Evolutionary conservation across 1,284 basidiomycete genomes (phyloP), one percentile per base, ranked within the genome.

Genomic region (Ganoderma lucidum): DNA sequence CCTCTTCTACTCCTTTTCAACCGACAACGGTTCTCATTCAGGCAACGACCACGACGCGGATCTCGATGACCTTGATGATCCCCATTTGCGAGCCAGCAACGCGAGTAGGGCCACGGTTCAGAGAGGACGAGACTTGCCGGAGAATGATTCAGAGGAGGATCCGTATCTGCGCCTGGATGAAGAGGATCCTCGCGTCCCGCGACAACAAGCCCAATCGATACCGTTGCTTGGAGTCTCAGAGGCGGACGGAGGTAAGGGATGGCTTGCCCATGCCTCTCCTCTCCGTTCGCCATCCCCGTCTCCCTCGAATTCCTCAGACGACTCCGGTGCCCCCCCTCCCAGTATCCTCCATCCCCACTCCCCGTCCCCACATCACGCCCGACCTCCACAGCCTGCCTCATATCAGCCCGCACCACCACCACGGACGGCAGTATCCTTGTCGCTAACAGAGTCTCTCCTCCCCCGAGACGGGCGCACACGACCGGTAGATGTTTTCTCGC

Each of bases 1-100:
- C 68, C 86, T 93, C 78, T 93, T 93, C 84, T 93, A 91, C 84
- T 93, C 92, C 19, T 93, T 93, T 79, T 90, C 90, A 60, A 92
- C 90, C 74, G 90, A 92, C 80, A 85, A 89, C 69, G 90, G 84
- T 69, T 91, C 89, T 75, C 87, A 85, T 76, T 82, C 81, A 75
- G 87, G 84, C 73, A 82, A 84, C 75, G 77, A 80, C 66, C 75
- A 82, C 71, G 83, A 86, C 73, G 82, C 82, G 51, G 86, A 88
- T 75, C 81, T 92, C 62, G 90, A 92, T 78, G 92, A 93, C 82
- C 75, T 86, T 51, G 89, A 91, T 77, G 92, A 93, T 79, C 90
- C 91, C 6, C 92, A 93, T 81, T 80, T 93, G 53, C 82, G 86
- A 66, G 81, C 81, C 28, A 88, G 84, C 70, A 83, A 76, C 41